A percentile compares a stretch with the other conserved stretches of the same genome.
Conservation (phyloP, 345 rosid species). For the Anastatica hierochuntica region DNA sequence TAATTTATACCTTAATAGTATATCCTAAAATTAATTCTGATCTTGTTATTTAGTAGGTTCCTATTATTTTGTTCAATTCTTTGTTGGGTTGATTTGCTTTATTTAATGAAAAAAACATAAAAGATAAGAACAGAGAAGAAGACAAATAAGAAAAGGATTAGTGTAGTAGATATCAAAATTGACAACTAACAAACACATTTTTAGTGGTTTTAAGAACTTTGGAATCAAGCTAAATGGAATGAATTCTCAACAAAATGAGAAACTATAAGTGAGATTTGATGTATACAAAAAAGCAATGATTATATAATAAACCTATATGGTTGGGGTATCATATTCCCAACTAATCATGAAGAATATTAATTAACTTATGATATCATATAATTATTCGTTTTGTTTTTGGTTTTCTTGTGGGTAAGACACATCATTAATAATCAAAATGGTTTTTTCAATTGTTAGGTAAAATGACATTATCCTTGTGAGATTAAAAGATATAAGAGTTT, state of each 20-base stretch:
- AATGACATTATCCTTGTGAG: background rate
- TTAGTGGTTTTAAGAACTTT: conserved; percentile 23
- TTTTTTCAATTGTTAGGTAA: background rate
- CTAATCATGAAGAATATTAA: conserved; percentile 21
- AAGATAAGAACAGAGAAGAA: conserved; percentile 4
- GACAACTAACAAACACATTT: conserved; percentile 22
- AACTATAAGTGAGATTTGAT: conserved; percentile 10
- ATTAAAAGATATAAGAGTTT: background rate
- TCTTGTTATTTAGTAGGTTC: background rate
- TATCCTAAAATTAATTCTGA: background rate
- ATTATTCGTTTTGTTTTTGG: background rate
- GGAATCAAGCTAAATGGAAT: conserved; percentile 22
- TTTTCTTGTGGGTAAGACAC: background rate
- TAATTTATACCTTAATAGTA: background rate
- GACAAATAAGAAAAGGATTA: conserved; percentile 22
- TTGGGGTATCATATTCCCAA: conserved; percentile 27
- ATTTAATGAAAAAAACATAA: background rate
- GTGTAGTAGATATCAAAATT: conserved; percentile 15
- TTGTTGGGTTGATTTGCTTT: background rate
- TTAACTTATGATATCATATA: conserved; percentile 12
- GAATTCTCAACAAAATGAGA: conserved; percentile 3
- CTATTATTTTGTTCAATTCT: background rate
- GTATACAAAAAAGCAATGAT: conserved; percentile 2
- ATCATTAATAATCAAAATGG: background rate
- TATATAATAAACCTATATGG: conserved; percentile 6